These are phyloP conservation scores for Daldinia loculata DNA, from an alignment of 495 filamentous ascomycete genomes.

Conservation along the genomic window DNA sequence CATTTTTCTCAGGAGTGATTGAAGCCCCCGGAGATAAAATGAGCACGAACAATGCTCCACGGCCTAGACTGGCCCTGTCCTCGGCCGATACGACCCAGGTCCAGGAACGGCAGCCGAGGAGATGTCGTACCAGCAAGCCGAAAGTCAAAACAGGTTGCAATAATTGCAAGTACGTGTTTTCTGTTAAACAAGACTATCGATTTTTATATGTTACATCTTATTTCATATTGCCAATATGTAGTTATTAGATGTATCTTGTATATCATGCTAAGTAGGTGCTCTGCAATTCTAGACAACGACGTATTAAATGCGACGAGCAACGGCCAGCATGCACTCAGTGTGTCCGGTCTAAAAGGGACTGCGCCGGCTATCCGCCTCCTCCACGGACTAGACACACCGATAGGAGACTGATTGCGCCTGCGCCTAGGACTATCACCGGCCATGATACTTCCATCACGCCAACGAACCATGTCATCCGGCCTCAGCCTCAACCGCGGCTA, in stretches of 20 bases:
- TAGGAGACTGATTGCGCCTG: constrained; percentile 54
- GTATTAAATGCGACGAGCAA: constrained; percentile 73
- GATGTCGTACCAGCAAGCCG: constrained; percentile 56
- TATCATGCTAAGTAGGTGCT: constrained; percentile 30
- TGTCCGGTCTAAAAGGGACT: constrained; percentile 57
- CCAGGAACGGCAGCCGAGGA: constrained; percentile 44
- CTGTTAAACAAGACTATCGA: constrained; percentile 7
- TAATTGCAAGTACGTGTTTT: constrained; percentile 63
- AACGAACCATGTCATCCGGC: constrained; percentile 6
- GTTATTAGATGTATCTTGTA: constrained; percentile 21
- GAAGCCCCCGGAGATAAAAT: constrained; percentile 21
- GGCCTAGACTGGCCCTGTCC: constrained; percentile 9
- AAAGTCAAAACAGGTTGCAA: constrained; percentile 65
- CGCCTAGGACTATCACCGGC: constrained; percentile 51
- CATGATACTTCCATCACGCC: constrained; percentile 26
- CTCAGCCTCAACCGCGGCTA: constrained; percentile 8
- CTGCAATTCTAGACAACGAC: constrained; percentile 58
- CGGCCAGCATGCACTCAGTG: constrained; percentile 68
- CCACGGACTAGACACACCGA: constrained; percentile 52
- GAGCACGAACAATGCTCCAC: constrained; percentile 12
- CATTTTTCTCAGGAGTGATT: constrained; percentile 13
- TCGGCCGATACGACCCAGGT: constrained; percentile 20
- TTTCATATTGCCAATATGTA: not conserved
- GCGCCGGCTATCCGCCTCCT: constrained; percentile 62
- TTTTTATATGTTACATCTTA: constrained; percentile 10